phyloP scores from a whole-genome alignment of 352 stramenopile species.

The Aphanomyces astaci region DNA sequence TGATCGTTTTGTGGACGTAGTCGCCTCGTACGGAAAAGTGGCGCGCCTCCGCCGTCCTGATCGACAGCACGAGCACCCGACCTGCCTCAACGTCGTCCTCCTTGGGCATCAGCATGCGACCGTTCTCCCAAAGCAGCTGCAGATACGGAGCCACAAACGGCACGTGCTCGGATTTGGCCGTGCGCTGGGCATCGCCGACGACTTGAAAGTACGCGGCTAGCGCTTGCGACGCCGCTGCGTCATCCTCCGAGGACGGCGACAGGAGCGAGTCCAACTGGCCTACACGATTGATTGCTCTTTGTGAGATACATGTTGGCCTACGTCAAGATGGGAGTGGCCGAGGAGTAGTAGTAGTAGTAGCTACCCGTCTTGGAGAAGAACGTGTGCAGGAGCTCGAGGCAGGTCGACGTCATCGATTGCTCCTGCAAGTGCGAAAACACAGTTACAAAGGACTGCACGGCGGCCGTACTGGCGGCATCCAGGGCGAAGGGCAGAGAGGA shows the following conservation, averaged over 20 bases:
- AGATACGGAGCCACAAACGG: conserved; percentile 71
- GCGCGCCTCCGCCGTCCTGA: background rate
- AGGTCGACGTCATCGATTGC: background rate
- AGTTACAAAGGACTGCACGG: background rate
- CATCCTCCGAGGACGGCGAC: conserved; percentile 36
- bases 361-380: conserved; percentile 15
- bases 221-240: conserved; percentile 51
- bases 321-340: too few species aligned
- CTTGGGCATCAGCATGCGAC: background rate
- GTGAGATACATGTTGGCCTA: too few species aligned
- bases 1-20: background rate
- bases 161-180: conserved; percentile 46
- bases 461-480: background rate
- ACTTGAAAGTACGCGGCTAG: conserved; percentile 60
- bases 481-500: background rate
- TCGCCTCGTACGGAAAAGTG: background rate
- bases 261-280: conserved; percentile 33
- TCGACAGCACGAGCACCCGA: conserved; percentile 6
- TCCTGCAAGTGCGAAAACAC: background rate
- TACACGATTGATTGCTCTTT: too few species aligned
- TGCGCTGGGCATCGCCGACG: conserved; percentile 47
- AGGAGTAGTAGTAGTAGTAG: too few species aligned
- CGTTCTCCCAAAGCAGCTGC: conserved; percentile 32
- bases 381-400: conserved; percentile 1
- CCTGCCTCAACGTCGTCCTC: background rate